Evolutionary conservation across 495 filamentous ascomycete species (phyloP).

Genomic region (Aspergillus sparsus): DNA sequence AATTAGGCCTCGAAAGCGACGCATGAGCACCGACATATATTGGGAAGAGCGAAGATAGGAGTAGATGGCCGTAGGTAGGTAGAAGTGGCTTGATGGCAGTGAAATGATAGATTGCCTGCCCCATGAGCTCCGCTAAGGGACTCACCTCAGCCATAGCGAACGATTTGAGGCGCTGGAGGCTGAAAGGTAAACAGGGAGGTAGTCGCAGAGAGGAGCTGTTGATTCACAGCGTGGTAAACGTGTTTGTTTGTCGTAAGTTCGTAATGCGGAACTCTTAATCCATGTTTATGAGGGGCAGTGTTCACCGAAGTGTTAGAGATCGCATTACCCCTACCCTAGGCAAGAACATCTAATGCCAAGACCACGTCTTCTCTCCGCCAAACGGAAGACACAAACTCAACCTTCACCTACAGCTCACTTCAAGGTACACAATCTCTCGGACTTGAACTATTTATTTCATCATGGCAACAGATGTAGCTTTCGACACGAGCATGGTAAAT

Average conservation of each 20-base stretch:
- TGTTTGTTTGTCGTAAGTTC: background rate
- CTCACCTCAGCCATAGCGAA: conserved; percentile 46
- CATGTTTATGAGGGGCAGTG: conserved; percentile 20
- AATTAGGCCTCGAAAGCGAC: conserved; percentile 73
- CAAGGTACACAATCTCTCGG: background rate
- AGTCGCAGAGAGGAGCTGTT: background rate
- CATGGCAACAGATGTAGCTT: conserved; percentile 74
- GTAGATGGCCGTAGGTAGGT: conserved; percentile 67
- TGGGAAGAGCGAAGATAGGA: conserved; percentile 68
- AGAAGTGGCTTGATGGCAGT: conserved; percentile 53
- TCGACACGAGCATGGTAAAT: conserved; percentile 80
- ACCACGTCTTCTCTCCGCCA: conserved; percentile 21
- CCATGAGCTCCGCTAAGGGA: conserved; percentile 50
- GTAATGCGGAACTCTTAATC: conserved; percentile 9
- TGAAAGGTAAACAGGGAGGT: background rate
- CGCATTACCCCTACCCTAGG: conserved; percentile 3
- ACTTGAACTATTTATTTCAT: conserved; percentile 18
- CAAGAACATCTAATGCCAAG: conserved; percentile 29
- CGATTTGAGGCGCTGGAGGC: background rate
- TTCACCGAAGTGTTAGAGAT: conserved; percentile 12
- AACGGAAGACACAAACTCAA: conserved; percentile 21
- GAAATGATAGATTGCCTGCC: conserved; percentile 52
- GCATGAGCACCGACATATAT: conserved; percentile 72
- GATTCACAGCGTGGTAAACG: background rate
- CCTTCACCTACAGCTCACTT: conserved; percentile 13